These are phyloP conservation scores for Aspergillus homomorphus DNA, from an alignment of 495 filamentous ascomycete species.

Conservation along the genomic window DNA sequence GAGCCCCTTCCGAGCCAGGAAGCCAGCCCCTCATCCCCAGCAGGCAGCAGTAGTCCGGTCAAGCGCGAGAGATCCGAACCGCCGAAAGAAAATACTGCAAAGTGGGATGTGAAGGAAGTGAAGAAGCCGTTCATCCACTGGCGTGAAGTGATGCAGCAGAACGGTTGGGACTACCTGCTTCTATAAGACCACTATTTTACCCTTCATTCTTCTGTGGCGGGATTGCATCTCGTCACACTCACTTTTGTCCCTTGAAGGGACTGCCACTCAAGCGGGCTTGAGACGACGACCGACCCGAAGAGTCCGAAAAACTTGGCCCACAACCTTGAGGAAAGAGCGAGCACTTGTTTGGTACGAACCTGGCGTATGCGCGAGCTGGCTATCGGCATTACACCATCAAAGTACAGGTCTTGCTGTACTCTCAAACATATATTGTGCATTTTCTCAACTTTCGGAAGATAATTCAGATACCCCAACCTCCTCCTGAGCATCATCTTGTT, in stretches of 20 bases:
- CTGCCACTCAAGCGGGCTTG: slow-evolving; percentile 20
- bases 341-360: not conserved
- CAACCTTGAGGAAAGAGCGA: not conserved
- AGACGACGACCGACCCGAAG: slow-evolving; percentile 15
- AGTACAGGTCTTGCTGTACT: not conserved
- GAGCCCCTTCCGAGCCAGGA: slow-evolving; percentile 9
- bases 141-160: slow-evolving; percentile 90
- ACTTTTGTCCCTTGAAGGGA: slow-evolving; percentile 20
- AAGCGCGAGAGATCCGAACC: slow-evolving; percentile 24
- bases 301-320: not conserved
- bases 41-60: slow-evolving; percentile 12
- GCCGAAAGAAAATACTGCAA: slow-evolving; percentile 11
- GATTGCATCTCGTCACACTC: slow-evolving; percentile 19
- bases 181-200: slow-evolving; percentile 52
- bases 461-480: not conserved
- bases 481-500: not conserved
- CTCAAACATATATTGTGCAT: not conserved
- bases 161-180: slow-evolving; percentile 88
- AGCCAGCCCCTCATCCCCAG: slow-evolving; percentile 1
- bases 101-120: slow-evolving; percentile 15
- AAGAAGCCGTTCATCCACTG: slow-evolving; percentile 64
- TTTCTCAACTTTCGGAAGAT: not conserved
- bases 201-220: slow-evolving; percentile 12
- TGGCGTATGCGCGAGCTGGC: not conserved
- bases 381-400: not conserved